Evolutionary conservation across 2,329 filamentous ascomycete genomes (phyloP), one percentile per base, ranked within the genome.

Genomic region (Decorospora gaudefroyi): DNA sequence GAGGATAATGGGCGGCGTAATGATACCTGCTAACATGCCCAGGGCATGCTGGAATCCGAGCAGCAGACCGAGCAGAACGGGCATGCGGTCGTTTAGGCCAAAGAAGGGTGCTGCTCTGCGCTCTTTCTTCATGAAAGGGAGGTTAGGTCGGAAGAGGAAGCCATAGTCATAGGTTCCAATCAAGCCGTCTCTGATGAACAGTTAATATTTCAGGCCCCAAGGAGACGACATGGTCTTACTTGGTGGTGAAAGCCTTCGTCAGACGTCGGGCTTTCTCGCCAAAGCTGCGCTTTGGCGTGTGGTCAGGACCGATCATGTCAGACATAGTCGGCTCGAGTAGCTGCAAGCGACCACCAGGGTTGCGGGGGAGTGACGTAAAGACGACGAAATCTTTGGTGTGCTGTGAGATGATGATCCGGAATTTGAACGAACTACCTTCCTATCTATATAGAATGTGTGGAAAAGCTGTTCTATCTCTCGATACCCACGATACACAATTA

Each of bases 121-220:
- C 6, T 68, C 61, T 67, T 80, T 82, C 64, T 80, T 84, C 77
- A 93, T 84, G 70, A 96, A 96, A 0, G 91, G 91, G 15, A 96
- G 72, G 56, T 88, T 90, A 1, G 80, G 88, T 15, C 76, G 83
- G 77, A 96, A 95, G 27, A 96, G 83, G 63, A 90, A 93, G 23
- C 70, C 87, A 78, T 96, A 96, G 77, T 96, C 87, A 71, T 96
- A 96, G 59, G 84, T 78, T 51, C 91, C 91, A 42, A 96, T 71
- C 17, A 96, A 78, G 9, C 91, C 91, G 1, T 90, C 79, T 49
- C 76, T 84, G 31, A 10, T 9, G 10, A 19, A 0, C n/a, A 18
- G 28, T 46, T 37, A 46, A 38, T 31, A 3, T 8, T 8, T n/a
- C 13, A 32, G 4, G 7, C n/a, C 11, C n/a, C 10, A n/a, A 11